A percentile compares a stretch with the other conserved stretches of the same genome.
These are phyloP conservation scores for Epichloe typhina DNA, from an alignment of 2,329 filamentous ascomycete species.

Conservation along the genomic window DNA sequence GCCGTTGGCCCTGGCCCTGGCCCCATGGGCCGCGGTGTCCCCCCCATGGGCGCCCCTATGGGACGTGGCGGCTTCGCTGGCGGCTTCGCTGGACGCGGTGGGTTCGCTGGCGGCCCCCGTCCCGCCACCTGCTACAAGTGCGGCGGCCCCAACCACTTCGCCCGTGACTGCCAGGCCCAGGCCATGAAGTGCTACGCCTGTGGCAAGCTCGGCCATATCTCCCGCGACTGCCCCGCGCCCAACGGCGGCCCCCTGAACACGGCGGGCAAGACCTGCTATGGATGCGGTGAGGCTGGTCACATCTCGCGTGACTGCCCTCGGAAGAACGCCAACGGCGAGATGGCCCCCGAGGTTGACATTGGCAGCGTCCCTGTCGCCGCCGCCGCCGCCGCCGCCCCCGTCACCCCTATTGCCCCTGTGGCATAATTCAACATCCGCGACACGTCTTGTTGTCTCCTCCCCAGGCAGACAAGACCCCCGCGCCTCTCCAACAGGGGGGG, in stretches of 20 bases:
- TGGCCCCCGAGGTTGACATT: conserved; percentile 31
- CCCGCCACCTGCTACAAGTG: conserved; percentile 64
- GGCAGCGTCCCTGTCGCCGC: conserved; percentile 22
- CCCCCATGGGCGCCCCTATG: conserved; percentile 42
- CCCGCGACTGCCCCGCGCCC: conserved; percentile 84
- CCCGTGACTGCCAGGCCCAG: conserved; percentile 94
- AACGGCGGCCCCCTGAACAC: conserved; percentile 94
- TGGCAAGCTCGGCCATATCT: conserved; percentile 90
- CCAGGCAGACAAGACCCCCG: background rate
- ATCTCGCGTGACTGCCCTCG: conserved; percentile 90
- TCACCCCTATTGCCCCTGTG: conserved; percentile 31
- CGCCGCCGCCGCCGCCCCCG: conserved; percentile 24
- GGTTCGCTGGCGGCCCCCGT: conserved; percentile 56
- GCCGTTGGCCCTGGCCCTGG: conserved; percentile 37
- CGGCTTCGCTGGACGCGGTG: conserved; percentile 56
- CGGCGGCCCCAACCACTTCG: conserved; percentile 90
- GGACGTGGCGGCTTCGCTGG: conserved; percentile 41
- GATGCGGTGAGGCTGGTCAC: conserved; percentile 89
- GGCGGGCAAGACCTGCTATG: conserved; percentile 96
- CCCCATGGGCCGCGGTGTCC: conserved; percentile 48
- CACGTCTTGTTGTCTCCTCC: conserved; percentile 7
- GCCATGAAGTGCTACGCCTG: conserved; percentile 98
- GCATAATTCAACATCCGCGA: conserved; percentile 15
- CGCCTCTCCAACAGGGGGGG: background rate
- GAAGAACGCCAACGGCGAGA: conserved; percentile 45